Conservation (phyloP, 805 yeast species). For the Lachancea meyersii region DNA sequence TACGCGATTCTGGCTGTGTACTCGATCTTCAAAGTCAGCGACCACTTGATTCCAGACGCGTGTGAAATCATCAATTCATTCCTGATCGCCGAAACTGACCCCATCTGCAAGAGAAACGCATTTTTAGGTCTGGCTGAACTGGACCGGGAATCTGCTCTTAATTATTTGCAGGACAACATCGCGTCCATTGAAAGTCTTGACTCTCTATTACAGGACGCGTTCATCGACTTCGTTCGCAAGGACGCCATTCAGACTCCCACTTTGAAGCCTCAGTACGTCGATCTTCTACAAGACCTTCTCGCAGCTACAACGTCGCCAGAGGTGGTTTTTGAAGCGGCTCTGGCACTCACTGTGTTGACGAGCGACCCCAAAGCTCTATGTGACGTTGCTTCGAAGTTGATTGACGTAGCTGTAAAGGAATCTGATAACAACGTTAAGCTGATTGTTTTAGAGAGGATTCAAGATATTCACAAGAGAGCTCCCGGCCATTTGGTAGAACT, state of each 20-base stretch:
- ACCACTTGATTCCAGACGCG: slow-evolving; percentile 92
- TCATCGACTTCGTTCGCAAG: slow-evolving; percentile 83
- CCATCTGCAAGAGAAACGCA: slow-evolving; percentile 93
- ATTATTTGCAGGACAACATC: slow-evolving; percentile 68
- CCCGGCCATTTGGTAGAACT: slow-evolving; percentile 82
- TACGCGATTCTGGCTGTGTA: slow-evolving; percentile 90
- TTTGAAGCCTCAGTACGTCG: slow-evolving; percentile 64
- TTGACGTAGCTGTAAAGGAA: slow-evolving; percentile 84
- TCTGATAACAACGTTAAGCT: slow-evolving; percentile 94
- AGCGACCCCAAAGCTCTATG: slow-evolving; percentile 59
- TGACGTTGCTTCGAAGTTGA: slow-evolving; percentile 77
- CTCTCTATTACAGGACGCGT: slow-evolving; percentile 78
- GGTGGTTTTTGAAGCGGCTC: slow-evolving; percentile 88
- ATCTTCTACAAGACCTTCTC: slow-evolving; percentile 64
- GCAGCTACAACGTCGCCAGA: slow-evolving; percentile 52
- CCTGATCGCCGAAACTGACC: slow-evolving; percentile 77
- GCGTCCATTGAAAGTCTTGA: slow-evolving; percentile 59
- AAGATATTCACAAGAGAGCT: slow-evolving; percentile 61
- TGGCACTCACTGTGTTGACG: slow-evolving; percentile 61
- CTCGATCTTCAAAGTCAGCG: slow-evolving; percentile 75
- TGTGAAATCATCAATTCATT: slow-evolving; percentile 71
- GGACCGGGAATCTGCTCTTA: slow-evolving; percentile 78
- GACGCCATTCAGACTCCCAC: slow-evolving; percentile 64
- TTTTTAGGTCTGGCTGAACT: slow-evolving; percentile 79
- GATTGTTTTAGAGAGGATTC: slow-evolving; percentile 81